Percentiles rank a stretch among this genome's conserved stretches.
Evolutionary conservation across 805 yeast genomes (phyloP).

Genomic region (Starmerella sp.): DNA sequence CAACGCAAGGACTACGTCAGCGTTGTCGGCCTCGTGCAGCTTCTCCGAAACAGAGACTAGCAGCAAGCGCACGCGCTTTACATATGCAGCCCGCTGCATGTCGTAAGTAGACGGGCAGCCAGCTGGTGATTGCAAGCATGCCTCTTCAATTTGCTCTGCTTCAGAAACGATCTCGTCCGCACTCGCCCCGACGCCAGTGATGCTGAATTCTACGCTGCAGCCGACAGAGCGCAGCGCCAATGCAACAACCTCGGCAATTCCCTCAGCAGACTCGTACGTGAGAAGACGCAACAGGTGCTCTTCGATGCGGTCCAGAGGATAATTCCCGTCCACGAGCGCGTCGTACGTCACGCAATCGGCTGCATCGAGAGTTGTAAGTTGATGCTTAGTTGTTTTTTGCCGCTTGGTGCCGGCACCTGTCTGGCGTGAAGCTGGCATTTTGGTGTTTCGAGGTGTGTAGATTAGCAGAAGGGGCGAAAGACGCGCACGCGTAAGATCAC

Average conservation of each 20-base stretch:
- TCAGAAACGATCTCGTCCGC: neutral
- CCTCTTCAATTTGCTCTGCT: constrained; percentile 6
- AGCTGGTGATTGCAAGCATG: constrained; percentile 2
- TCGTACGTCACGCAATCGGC: constrained; percentile 16
- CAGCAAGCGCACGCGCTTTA: constrained; percentile 7
- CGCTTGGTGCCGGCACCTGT: neutral
- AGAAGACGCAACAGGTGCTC: constrained; percentile 21
- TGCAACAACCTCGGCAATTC: constrained; percentile 17
- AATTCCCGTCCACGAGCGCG: constrained; percentile 15
- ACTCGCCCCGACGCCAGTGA: neutral
- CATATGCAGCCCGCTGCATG: constrained; percentile 3
- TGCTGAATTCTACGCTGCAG: constrained; percentile 4
- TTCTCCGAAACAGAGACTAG: neutral
- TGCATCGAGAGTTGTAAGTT: neutral
- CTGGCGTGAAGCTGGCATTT: neutral
- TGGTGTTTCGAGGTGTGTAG: neutral
- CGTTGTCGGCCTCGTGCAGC: constrained; percentile 9
- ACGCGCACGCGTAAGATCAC: neutral
- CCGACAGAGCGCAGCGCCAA: constrained; percentile 17
- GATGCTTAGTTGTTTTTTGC: neutral
- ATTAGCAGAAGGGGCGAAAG: neutral
- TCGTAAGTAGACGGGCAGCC: constrained; percentile 16
- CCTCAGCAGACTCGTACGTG: constrained; percentile 18
- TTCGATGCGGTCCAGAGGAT: constrained; percentile 17
- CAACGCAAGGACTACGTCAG: constrained; percentile 1